phyloP scores from a whole-genome alignment of 139 green algal species.

The Volvox africanus region DNA sequence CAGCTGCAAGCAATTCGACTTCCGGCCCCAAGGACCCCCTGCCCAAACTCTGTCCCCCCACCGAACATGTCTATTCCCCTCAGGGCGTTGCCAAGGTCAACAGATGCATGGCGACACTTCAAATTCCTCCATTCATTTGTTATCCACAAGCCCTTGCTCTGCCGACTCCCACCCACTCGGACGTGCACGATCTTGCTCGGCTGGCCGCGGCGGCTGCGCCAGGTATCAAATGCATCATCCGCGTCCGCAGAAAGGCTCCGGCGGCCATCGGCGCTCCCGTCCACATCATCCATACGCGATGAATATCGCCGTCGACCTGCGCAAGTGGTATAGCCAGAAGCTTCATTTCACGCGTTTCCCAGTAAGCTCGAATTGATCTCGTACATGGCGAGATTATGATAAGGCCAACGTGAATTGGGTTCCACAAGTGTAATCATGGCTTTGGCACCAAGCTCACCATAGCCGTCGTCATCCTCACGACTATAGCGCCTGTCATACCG shows the following conservation, averaged over 20 bases:
- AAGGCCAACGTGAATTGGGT: too few relatives aligned
- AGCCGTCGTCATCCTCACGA: not conserved
- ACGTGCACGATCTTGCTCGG: conserved; percentile 31
- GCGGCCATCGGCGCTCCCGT: not conserved
- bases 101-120: too few relatives aligned
- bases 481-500: not conserved
- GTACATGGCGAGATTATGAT: too few relatives aligned
- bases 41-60: too few relatives aligned
- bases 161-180: not conserved
- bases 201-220: not conserved
- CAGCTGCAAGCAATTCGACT: too few relatives aligned
- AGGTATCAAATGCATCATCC: not conserved
- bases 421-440: not conserved
- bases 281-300: not conserved
- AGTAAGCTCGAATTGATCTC: too few relatives aligned
- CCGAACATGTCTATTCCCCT: too few relatives aligned
- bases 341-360: too few relatives aligned
- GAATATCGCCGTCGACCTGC: not conserved
- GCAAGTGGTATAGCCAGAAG: not conserved
- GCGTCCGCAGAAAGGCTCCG: not conserved
- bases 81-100: too few relatives aligned
- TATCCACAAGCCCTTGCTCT: too few relatives aligned
- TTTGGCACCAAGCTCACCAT: not conserved
- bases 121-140: too few relatives aligned
- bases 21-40: too few relatives aligned